A percentile compares a stretch with the other conserved stretches of the same genome.
Conservation (phyloP, 2,329 filamentous ascomycete genomes). For the Ceratocystis harringtonii region DNA sequence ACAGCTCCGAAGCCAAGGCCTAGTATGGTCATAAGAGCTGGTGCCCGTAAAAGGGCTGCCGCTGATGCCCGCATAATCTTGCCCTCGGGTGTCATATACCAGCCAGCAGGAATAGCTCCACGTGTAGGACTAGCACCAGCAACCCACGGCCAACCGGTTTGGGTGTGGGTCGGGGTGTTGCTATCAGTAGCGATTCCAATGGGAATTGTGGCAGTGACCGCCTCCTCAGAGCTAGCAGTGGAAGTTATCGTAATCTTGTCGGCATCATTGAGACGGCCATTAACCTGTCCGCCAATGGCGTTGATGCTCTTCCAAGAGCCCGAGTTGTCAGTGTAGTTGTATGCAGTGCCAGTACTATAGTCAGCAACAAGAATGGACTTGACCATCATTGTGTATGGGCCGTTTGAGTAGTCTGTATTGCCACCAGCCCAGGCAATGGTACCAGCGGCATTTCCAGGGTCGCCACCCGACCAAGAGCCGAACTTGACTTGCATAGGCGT, state of each 20-base stretch:
- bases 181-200: constrained; percentile 49
- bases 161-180: constrained; percentile 36
- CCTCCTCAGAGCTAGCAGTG: constrained; percentile 37
- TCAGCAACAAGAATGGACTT: constrained; percentile 63
- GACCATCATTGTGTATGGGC: constrained; percentile 77
- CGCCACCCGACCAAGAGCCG: constrained; percentile 83
- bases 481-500: constrained; percentile 91
- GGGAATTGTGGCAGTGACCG: constrained; percentile 54
- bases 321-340: constrained; percentile 63
- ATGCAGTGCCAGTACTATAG: constrained; percentile 81
- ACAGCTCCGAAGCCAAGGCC: constrained; percentile 11
- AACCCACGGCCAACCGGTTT: constrained; percentile 56
- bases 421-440: constrained; percentile 86
- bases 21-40: constrained; percentile 20
- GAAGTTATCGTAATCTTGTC: constrained; percentile 38
- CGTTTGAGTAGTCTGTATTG: constrained; percentile 64
- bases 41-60: constrained; percentile 24
- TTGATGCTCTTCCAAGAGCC: constrained; percentile 72
- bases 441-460: constrained; percentile 60
- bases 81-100: constrained; percentile 63
- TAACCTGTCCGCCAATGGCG: constrained; percentile 63
- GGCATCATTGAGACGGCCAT: constrained; percentile 46
- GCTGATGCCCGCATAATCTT: constrained; percentile 63
- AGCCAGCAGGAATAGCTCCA: constrained; percentile 56
- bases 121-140: constrained; percentile 37